Conservation (phyloP, 768 basidiomycete species). For the Infundibulicybe gibba region DNA sequence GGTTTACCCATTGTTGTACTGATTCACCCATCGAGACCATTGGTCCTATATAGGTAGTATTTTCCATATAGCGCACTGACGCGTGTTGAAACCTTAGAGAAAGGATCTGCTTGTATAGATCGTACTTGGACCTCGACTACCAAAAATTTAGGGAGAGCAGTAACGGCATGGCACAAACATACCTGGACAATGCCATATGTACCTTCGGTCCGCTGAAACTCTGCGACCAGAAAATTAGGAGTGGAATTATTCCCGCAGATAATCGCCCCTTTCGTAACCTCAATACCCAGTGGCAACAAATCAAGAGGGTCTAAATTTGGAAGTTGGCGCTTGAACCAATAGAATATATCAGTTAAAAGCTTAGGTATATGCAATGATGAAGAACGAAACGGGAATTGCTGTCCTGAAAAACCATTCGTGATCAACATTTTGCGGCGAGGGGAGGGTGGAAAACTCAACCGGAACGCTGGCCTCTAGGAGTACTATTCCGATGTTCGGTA, state of each 20-base stretch:
- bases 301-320: conserved; percentile 78
- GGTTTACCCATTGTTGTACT: conserved; percentile 53
- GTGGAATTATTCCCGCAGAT: conserved; percentile 86
- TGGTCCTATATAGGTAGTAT: conserved; percentile 67
- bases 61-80: conserved; percentile 65
- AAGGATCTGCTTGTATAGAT: conserved; percentile 79
- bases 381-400: conserved; percentile 15
- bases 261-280: conserved; percentile 75
- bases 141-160: conserved; percentile 7
- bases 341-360: conserved; percentile 34
- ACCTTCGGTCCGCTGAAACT: conserved; percentile 76
- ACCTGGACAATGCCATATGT: conserved; percentile 80
- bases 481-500: conserved; percentile 31
- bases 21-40: conserved; percentile 66
- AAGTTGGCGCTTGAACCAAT: conserved; percentile 56
- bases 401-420: neutral
- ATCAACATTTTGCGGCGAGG: neutral
- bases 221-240: conserved; percentile 74
- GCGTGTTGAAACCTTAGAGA: conserved; percentile 67
- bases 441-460: conserved; percentile 21
- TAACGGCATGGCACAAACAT: conserved; percentile 15
- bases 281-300: conserved; percentile 81
- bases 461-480: conserved; percentile 33
- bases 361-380: conserved; percentile 19
- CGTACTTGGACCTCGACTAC: conserved; percentile 77